Base-by-base conservation (phyloP, 164 flowering plant genomes). In the Vitis amurensis region DNA sequence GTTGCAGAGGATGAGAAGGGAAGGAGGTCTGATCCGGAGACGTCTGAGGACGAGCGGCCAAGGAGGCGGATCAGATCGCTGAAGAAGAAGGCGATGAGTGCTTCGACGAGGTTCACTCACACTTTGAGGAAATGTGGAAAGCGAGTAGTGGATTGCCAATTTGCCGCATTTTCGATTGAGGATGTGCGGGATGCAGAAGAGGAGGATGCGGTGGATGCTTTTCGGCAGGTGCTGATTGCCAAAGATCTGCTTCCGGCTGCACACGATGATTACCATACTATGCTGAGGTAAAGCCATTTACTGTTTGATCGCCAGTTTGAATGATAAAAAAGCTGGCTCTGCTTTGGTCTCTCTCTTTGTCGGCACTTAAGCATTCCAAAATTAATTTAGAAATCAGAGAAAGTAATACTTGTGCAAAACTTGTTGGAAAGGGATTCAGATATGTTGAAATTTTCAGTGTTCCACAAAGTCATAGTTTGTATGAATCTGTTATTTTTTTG, bases 171-270 rank as follows among this genome's bases (percentile, higher is more conserved):
- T 64, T 78, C 88, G 8, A 76, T 86, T 11, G 88, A 88, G 23
- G 98, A 91, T 77, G 80, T 85, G 55, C 77, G 89, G 37, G 96
- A 92, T 75, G 90, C 85, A 16, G 82, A 82, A 74, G 98, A 93
- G 78, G 92, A 85, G 67, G 78, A 76, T 50, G 84, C 88, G 0
- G 94, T 93, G 8, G 78, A 83, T 73, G 74, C 76, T 1, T 86
- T 93, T 71, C 89, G 94, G 2, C 74, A 80, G 74, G 78, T 72
- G 6, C 69, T 93, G 85, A 51, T 88, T 64, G 77, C 77, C 0
- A 82, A 68, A 57, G 89, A 88, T 79, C 64, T 87, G 77, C 94
- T 93, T 69, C 96, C 91, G 0, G 49, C 78, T 73, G 79, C 75
- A 3, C 91, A 82, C 59, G 94, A 89, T 82, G 90, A 91, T 81